Evolutionary conservation across 2,329 filamentous ascomycete genomes (phyloP), one percentile per base, ranked within the genome.

Genomic region (Myriosclerotinia curreyana): DNA sequence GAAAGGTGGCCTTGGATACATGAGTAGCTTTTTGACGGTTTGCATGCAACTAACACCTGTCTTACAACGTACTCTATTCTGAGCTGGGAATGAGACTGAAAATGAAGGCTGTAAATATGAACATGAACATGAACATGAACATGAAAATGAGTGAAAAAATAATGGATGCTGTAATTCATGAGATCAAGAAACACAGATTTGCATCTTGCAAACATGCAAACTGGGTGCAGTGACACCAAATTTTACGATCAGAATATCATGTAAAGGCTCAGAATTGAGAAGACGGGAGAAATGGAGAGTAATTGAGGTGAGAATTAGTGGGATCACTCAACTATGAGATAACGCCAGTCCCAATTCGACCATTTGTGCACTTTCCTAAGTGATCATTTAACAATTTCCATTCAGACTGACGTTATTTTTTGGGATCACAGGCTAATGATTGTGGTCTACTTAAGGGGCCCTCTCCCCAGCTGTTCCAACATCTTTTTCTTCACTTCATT

Each of bases 291-390:
- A 48, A 38, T 48, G 8, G 5, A 22, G 28, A 25, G 20, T 22
- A 7, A 5, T 42, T 25, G 2, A 20, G n/a, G 9, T 17, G 15
- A 14, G 12, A 22, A 22, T 7, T 36, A 48, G 14, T 20, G 8
- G 7, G 1, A 25, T 22, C 12, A 34, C 14, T 25, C n/a, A 34
- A 17, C 1, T 8, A 3, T 8, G 2, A 17, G 17, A 36, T 17
- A 36, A 25, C 5, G 14, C 8, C 2, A 36, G 2, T n/a, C 8
- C n/a, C 7, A 1, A 36, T 48, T 25, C 14, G 8, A 12, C 20
- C 20, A 20, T 22, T 2, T 4, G 20, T 1, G 1, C 4, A 25
- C 11, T 1, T 20, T 48, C 0, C 1, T 0, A 0, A 1, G 9
- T 11, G 17, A 7, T 17, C n/a, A 58, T 36, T 58, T 20, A 28